Percentiles rank a stretch among this genome's conserved stretches.
These are phyloP conservation scores for Podospora anserina DNA, from an alignment of 495 filamentous ascomycete genomes.

Conservation along the genomic window DNA sequence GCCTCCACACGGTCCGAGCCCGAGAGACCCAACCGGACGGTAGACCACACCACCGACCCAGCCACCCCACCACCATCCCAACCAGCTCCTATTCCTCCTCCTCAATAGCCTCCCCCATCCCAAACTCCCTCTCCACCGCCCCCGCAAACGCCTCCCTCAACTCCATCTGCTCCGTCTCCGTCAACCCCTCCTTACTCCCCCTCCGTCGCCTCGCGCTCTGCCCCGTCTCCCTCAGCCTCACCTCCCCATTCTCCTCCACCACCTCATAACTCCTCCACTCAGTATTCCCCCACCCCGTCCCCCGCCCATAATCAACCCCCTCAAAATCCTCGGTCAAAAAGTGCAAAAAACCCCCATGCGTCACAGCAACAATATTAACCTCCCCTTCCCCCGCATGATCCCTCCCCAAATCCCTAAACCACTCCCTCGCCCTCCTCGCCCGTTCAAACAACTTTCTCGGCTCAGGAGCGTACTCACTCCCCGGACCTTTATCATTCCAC, in stretches of 20 bases:
- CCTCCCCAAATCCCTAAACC: slow-evolving; percentile 55
- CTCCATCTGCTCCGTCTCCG: slow-evolving; percentile 44
- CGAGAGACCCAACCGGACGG: not conserved
- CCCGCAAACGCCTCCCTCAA: slow-evolving; percentile 34
- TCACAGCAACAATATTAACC: slow-evolving; percentile 60
- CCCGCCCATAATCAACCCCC: slow-evolving; percentile 54
- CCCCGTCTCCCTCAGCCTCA: slow-evolving; percentile 57
- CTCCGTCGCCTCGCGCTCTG: slow-evolving; percentile 52
- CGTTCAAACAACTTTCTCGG: slow-evolving; percentile 58
- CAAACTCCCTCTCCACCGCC: slow-evolving; percentile 30
- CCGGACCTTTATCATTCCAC: slow-evolving; percentile 67
- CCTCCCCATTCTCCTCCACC: slow-evolving; percentile 57
- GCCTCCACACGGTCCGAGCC: not conserved
- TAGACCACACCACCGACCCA: not conserved
- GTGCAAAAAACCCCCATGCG: slow-evolving; percentile 50
- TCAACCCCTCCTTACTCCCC: slow-evolving; percentile 46
- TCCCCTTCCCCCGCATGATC: slow-evolving; percentile 45
- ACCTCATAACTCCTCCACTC: slow-evolving; percentile 71
- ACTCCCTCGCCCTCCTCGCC: slow-evolving; percentile 63
- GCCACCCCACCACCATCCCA: not conserved
- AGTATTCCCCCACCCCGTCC: slow-evolving; percentile 82
- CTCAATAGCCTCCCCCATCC: not conserved
- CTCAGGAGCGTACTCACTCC: slow-evolving; percentile 55
- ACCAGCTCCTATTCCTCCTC: not conserved
- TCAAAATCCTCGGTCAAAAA: slow-evolving; percentile 85